These are phyloP conservation scores for Aspergillus leporis DNA, from an alignment of 495 filamentous ascomycete genomes.

Conservation along the genomic window DNA sequence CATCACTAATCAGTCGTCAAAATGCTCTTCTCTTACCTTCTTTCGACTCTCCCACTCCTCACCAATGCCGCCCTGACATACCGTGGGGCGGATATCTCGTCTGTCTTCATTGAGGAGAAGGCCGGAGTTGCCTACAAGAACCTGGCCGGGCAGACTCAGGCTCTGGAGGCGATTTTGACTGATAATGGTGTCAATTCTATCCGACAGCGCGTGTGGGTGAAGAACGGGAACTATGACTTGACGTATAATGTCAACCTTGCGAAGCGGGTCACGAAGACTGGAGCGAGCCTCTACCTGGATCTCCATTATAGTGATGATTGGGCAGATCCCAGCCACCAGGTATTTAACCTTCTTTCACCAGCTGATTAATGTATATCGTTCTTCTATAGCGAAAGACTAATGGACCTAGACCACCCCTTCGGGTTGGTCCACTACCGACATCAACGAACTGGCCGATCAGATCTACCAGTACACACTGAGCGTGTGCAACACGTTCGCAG, in stretches of 20 bases:
- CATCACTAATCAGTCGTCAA: not conserved
- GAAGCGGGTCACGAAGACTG: slow-evolving; percentile 61
- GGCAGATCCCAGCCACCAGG: slow-evolving; percentile 49
- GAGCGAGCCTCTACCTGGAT: slow-evolving; percentile 66
- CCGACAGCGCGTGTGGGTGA: slow-evolving; percentile 73
- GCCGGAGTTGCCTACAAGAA: slow-evolving; percentile 61
- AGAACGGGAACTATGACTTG: slow-evolving; percentile 65
- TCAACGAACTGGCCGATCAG: slow-evolving; percentile 58
- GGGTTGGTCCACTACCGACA: slow-evolving; percentile 58
- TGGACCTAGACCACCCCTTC: slow-evolving; percentile 48
- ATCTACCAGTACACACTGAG: slow-evolving; percentile 67
- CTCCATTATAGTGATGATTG: slow-evolving; percentile 72
- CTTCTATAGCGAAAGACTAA: not conserved
- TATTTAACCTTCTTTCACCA: slow-evolving; percentile 15
- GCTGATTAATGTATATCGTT: not conserved
- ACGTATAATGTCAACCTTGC: slow-evolving; percentile 70
- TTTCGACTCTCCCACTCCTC: slow-evolving; percentile 29
- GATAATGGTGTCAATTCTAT: slow-evolving; percentile 68
- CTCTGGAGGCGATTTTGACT: slow-evolving; percentile 64
- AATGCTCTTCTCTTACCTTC: slow-evolving; percentile 24
- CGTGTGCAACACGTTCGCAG: slow-evolving; percentile 59
- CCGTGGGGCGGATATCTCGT: slow-evolving; percentile 75
- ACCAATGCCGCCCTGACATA: slow-evolving; percentile 53
- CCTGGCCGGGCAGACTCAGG: slow-evolving; percentile 47
- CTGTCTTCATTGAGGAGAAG: slow-evolving; percentile 63